phyloP scores from a whole-genome alignment of 345 rosid genomes.

The Cardiospermum halicacabum region DNA sequence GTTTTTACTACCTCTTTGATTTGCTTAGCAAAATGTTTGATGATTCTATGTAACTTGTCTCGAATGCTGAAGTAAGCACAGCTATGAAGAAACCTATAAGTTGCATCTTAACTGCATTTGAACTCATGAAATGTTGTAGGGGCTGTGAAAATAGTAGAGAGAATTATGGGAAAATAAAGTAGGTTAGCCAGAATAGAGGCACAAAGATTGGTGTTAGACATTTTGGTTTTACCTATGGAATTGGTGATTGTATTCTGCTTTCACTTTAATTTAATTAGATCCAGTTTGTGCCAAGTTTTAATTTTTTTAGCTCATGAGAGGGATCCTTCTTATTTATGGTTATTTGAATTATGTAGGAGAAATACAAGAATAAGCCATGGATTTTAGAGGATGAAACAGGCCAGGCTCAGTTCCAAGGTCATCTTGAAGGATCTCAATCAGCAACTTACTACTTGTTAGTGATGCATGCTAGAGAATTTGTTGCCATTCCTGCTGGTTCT shows the following conservation, averaged over 20 bases:
- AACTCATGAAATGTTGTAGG: constrained; percentile 33
- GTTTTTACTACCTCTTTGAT: not conserved
- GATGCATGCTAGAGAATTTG: constrained; percentile 77
- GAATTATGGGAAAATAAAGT: constrained; percentile 43
- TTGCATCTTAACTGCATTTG: constrained; percentile 47
- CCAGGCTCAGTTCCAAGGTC: constrained; percentile 85
- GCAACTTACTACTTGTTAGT: constrained; percentile 90
- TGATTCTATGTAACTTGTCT: constrained; percentile 6
- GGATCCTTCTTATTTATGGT: not conserved
- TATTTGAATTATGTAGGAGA: constrained; percentile 48
- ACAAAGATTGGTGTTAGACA: constrained; percentile 35
- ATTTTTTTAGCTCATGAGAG: not conserved
- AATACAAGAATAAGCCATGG: constrained; percentile 95
- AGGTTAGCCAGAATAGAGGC: constrained; percentile 40
- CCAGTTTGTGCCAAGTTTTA: not conserved
- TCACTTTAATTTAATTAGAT: not conserved
- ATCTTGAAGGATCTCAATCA: constrained; percentile 93
- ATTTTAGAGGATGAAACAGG: constrained; percentile 95
- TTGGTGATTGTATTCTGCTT: not conserved
- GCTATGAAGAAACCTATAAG: constrained; percentile 44
- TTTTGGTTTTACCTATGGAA: not conserved
- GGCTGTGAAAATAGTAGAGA: constrained; percentile 46
- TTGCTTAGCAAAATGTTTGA: not conserved
- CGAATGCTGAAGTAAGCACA: constrained; percentile 35
- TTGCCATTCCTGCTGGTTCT: constrained; percentile 93